Evolutionary conservation across 345 rosid genomes (phyloP).

Genomic region (Cardamine occulta): DNA sequence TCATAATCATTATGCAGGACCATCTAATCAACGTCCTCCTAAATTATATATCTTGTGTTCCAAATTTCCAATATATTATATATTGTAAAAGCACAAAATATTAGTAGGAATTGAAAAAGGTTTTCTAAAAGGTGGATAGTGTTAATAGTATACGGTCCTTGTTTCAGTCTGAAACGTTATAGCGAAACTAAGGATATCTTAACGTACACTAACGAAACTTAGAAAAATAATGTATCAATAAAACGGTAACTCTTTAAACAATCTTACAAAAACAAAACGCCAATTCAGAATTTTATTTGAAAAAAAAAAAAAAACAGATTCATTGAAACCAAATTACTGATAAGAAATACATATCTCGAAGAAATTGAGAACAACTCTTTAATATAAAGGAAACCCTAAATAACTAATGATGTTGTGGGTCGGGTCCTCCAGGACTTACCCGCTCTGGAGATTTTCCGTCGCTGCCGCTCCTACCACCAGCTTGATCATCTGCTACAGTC

Average conservation of each 20-base stretch:
- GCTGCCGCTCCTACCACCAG: constrained; percentile 19
- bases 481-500: constrained; percentile 19
- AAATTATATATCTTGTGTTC: constrained; percentile 2
- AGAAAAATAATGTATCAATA: neutral
- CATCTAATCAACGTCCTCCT: constrained; percentile 11
- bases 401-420: constrained; percentile 52
- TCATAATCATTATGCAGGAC: no score
- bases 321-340: constrained; percentile 35
- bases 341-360: constrained; percentile 29
- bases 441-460: constrained; percentile 36
- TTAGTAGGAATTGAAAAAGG: neutral
- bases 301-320: constrained; percentile 27
- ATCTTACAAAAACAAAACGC: constrained; percentile 33
- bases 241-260: constrained; percentile 21
- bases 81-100: constrained; percentile 5
- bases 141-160: neutral
- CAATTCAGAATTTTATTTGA: constrained; percentile 1
- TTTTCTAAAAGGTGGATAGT: neutral
- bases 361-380: constrained; percentile 30
- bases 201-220: constrained; percentile 17
- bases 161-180: constrained; percentile 5
- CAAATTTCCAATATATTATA: neutral
- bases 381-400: constrained; percentile 34
- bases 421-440: constrained; percentile 56
- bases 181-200: neutral